These are phyloP conservation scores for Oryza meridionalis DNA, from an alignment of 176 grass and related monocot genomes.

Conservation along the genomic window DNA sequence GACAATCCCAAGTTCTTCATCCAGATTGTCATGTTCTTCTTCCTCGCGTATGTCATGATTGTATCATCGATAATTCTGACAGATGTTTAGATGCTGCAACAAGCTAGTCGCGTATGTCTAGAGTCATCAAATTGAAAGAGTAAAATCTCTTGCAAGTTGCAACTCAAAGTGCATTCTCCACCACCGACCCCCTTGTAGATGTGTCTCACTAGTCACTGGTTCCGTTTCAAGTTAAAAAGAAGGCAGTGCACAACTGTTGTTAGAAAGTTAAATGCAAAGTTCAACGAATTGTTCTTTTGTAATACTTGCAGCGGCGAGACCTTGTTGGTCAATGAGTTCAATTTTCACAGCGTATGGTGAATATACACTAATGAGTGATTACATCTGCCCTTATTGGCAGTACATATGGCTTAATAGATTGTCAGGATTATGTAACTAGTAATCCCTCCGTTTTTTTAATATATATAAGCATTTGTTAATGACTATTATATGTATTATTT, in stretches of 20 bases:
- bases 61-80: constrained; percentile 97
- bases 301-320: constrained; percentile 3
- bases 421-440: too few relatives aligned
- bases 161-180: constrained; percentile 44
- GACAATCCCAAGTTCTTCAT: constrained; percentile 96
- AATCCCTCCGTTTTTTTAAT: too few relatives aligned
- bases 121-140: constrained; percentile 30
- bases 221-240: constrained; percentile 17
- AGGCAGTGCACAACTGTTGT: constrained; percentile 22
- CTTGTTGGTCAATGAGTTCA: constrained; percentile 11
- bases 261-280: constrained; percentile 38
- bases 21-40: constrained; percentile 94
- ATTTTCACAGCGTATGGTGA: constrained; percentile 28
- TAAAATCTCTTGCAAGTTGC: constrained; percentile 34
- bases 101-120: constrained; percentile 35
- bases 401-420: too few relatives aligned
- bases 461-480: too few relatives aligned
- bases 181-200: constrained; percentile 53
- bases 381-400: background rate
- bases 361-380: constrained; percentile 19
- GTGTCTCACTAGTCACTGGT: background rate
- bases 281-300: background rate
- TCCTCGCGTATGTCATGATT: constrained; percentile 94
- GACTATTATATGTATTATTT: too few relatives aligned
- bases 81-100: constrained; percentile 64